Base-by-base conservation (phyloP, 495 filamentous ascomycete species). In the Penicillium odoratum region DNA sequence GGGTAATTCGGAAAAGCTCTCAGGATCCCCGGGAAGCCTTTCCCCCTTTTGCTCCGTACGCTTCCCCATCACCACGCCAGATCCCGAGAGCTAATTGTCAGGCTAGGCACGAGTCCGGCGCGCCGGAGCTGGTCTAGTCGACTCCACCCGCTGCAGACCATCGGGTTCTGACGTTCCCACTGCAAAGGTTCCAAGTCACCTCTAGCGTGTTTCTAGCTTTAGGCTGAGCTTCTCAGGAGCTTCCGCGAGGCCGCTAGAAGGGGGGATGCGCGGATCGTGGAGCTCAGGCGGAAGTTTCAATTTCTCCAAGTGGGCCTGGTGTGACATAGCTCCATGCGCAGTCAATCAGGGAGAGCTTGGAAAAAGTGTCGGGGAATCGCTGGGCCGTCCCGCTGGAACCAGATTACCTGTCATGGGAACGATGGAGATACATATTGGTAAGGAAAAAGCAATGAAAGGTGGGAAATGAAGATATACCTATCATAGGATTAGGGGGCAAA, bases 191-290 rank as follows among this genome's bases (percentile, higher is more conserved):
- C 58, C 53, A 56, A 51, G 42, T 51, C 21, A 51, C 30, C 53
- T 66, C 66, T 67, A 69, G 66, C 61, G 64, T 55, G 53, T 28
- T 62, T 69, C 66, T 66, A 69, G 65, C 55, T 62, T 53, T 49
- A 33, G 40, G 18, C 30, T 55, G 30, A 53, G 25, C 51, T 51
- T 47, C 42, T 30, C 13, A 55, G 51, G 13, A 55, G 43, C 25
- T 57, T 67, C 58, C 49, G 50, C 49, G 54, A 34, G 16, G 53
- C 16, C 64, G 56, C 65, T 65, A 65, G 63, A 52, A 58, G 63
- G 60, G 59, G 56, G 66, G 54, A 62, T 50, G 61, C 42, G 66
- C 64, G 66, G 66, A 65, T 67, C 66, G 64, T 64, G 64, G 66
- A 65, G 64, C 54, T 40, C 36, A 34, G 51, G 52, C 42, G 40